Conservation (phyloP, 805 yeast species). For the Wickerhamiella slavikovae region DNA sequence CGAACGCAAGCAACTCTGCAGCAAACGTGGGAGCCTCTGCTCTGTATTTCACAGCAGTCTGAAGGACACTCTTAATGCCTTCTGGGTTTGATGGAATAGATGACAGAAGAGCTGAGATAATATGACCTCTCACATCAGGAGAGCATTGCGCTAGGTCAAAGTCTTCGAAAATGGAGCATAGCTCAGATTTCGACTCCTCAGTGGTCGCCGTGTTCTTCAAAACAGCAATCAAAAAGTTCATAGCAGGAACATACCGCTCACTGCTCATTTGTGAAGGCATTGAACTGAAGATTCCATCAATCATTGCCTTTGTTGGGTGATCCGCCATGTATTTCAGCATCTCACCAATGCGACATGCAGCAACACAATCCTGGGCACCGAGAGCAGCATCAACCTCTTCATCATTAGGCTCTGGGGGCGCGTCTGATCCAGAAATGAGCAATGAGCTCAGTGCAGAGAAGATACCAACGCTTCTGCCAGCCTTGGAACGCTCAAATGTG, state of each 20-base stretch:
- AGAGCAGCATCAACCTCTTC: constrained; percentile 78
- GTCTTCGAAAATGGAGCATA: too few species aligned
- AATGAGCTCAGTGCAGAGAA: constrained; percentile 83
- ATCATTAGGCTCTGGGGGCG: constrained; percentile 77
- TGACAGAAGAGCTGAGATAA: too few species aligned
- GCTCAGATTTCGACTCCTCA: too few species aligned
- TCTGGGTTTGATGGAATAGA: too few species aligned
- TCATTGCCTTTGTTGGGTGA: constrained; percentile 15
- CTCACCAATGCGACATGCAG: constrained; percentile 38
- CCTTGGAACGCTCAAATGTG: constrained; percentile 36
- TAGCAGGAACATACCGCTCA: constrained; percentile 15
- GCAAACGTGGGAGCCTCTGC: too few species aligned
- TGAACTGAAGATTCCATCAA: constrained; percentile 19
- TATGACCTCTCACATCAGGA: too few species aligned
- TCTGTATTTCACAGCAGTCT: too few species aligned
- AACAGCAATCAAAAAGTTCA: constrained; percentile 13
- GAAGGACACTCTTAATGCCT: too few species aligned
- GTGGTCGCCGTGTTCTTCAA: too few species aligned
- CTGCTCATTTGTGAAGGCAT: constrained; percentile 5
- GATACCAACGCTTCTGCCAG: constrained; percentile 55
- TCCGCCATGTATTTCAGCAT: constrained; percentile 26
- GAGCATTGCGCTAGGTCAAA: too few species aligned
- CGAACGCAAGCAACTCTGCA: background rate
- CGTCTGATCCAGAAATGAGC: constrained; percentile 70
- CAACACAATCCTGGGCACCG: constrained; percentile 65